Base-by-base conservation (phyloP, 129 eudicot species). In the Saussurea involucrata region DNA sequence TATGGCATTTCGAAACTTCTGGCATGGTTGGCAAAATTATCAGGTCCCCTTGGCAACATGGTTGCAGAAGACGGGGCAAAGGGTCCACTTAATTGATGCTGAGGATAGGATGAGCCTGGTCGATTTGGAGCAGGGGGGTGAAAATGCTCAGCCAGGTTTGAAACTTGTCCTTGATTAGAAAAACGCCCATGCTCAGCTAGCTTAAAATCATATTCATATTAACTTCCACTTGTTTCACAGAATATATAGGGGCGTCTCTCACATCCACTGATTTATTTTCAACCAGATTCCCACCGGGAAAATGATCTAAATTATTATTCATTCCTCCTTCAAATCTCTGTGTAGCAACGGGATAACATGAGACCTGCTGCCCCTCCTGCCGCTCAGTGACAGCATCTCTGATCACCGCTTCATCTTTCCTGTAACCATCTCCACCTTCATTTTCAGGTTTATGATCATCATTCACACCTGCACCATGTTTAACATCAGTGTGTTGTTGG, bases 401-500 rank as follows among this genome's bases (percentile, higher is more conserved):
- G 49, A 8, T 18, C 66, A 17, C 27, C 24, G 28, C 37, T 36
- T 76, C 80, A 42, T 32, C 63, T 34, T 65, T 36, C 32, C n/a
- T 20, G 63, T 68, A 34, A 1, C 24, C 66, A 63, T 83, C 80
- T 57, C 21, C 73, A 36, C 40, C 77, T 63, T 64, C 81, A 13
- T 61, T 75, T 29, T 17, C n/a, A 18, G 44, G 33, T 22, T 71
- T 67, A 18, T 75, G 80, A 22, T 76, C 81, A 60, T 71, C 66
- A 6, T n/a, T 72, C 9, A 4, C 67, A 53, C 63, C 77, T 44
- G 49, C 46, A 77, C 53, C 84, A 49, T 84, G 76, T 61, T 81
- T 86, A 67, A 87, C 78, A 66, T 78, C 80, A 69, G 85, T 67
- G 72, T 86, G 96, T 66, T 75, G 82, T 12, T 83, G 88, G 5